Conservation (phyloP, 306 rosid genomes). For the Hippophae tibetana region DNA sequence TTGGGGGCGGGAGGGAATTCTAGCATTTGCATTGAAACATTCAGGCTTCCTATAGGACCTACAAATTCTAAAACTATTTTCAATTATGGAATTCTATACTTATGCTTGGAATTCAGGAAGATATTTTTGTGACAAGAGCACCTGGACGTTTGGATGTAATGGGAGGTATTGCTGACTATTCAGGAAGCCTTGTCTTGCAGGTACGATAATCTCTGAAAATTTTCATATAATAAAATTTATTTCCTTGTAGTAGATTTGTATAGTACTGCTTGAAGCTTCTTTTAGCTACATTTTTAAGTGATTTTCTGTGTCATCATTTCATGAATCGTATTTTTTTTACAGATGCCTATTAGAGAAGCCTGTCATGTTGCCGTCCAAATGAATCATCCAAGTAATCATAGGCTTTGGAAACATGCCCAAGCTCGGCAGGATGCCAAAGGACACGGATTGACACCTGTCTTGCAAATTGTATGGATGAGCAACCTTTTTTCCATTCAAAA, state of each 20-base stretch:
- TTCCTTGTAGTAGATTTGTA: conserved; percentile 4
- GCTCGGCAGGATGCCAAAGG: conserved; percentile 74
- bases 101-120: conserved; percentile 43
- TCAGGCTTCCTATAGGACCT: conserved; percentile 1
- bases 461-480: conserved; percentile 72
- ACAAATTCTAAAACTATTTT: neutral
- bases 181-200: conserved; percentile 98
- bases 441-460: conserved; percentile 51
- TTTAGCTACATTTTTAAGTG: neutral
- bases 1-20: neutral
- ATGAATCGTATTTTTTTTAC: conserved; percentile 13
- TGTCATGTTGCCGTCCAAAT: conserved; percentile 88
- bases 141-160: conserved; percentile 96
- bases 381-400: conserved; percentile 70
- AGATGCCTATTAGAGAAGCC: conserved; percentile 98
- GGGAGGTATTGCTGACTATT: conserved; percentile 99
- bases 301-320: neutral
- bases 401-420: conserved; percentile 90
- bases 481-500: neutral
- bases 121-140: conserved; percentile 84
- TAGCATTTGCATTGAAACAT: neutral
- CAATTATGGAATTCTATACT: neutral
- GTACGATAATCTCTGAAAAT: conserved; percentile 27
- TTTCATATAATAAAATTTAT: neutral
- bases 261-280: conserved; percentile 4